Percentiles rank a stretch among this genome's conserved stretches.
phyloP scores from a whole-genome alignment of 257 asterid genomes.

The Solanum sitiens region DNA sequence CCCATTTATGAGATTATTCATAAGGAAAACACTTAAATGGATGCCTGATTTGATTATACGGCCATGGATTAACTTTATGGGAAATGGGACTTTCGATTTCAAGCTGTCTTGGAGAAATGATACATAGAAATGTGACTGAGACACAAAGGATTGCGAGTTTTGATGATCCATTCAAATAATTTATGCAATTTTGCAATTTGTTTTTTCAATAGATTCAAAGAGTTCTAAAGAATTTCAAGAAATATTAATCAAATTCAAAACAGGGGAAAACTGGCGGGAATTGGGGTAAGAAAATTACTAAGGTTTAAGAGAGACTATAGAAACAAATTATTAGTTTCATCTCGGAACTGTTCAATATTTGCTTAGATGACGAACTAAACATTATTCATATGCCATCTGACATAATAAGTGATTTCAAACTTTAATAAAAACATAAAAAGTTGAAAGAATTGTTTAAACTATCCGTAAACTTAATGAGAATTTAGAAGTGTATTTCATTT shows the following conservation, averaged over 20 bases:
- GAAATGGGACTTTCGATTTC: slow-evolving; percentile 26
- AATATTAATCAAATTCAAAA: background rate
- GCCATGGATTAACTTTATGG: slow-evolving; percentile 42
- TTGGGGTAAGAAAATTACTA: background rate
- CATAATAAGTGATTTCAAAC: too few species aligned
- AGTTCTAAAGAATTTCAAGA: background rate
- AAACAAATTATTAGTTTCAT: too few species aligned
- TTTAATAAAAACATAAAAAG: too few species aligned
- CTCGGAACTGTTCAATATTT: background rate
- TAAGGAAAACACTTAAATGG: slow-evolving; percentile 40
- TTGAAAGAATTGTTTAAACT: background rate
- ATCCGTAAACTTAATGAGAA: background rate
- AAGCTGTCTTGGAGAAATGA: slow-evolving; percentile 59
- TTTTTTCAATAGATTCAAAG: background rate
- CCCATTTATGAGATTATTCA: slow-evolving; percentile 58
- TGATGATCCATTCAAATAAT: background rate
- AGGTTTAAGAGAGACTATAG: too few species aligned
- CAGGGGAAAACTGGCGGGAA: background rate
- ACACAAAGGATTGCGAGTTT: background rate
- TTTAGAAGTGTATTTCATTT: background rate
- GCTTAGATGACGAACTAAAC: too few species aligned
- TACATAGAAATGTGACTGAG: slow-evolving; percentile 25
- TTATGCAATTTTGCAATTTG: background rate
- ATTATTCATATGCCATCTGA: too few species aligned
- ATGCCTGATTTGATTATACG: slow-evolving; percentile 46